Conservation (phyloP, 108 stramenopile species). For the Ochromonas danica region DNA sequence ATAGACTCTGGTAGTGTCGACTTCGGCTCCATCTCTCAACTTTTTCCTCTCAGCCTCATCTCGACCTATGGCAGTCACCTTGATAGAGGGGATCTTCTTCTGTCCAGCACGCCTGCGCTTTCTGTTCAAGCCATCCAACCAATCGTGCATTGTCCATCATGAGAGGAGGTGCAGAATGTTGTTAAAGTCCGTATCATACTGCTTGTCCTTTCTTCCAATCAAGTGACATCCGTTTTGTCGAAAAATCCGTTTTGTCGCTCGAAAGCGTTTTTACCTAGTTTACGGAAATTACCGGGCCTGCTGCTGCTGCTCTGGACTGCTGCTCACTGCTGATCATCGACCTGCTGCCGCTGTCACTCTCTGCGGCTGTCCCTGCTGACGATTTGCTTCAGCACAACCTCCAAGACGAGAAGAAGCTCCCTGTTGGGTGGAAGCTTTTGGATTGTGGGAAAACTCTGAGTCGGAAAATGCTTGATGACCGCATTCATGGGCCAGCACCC, state of each 20-base stretch:
- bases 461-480: conserved; percentile 90
- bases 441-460: too few species aligned
- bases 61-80: not conserved
- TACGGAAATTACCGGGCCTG: too few species aligned
- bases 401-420: too few species aligned
- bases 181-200: not conserved
- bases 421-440: too few species aligned
- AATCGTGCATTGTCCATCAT: conserved; percentile 12
- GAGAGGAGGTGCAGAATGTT: conserved; percentile 1
- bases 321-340: too few species aligned
- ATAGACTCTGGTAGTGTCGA: conserved; percentile 4
- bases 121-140: conserved; percentile 23
- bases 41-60: conserved; percentile 1
- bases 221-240: conserved; percentile 28
- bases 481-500: conserved; percentile 98
- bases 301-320: too few species aligned
- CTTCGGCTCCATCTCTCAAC: conserved; percentile 22
- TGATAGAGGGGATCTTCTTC: not conserved
- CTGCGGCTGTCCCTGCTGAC: too few species aligned
- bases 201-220: not conserved
- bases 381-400: too few species aligned
- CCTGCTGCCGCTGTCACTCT: too few species aligned
- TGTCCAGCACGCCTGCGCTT: not conserved
- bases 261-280: too few species aligned
- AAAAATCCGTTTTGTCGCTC: too few species aligned